A percentile compares a stretch with the other conserved stretches of the same genome.
Evolutionary conservation across 2,329 filamentous ascomycete genomes (phyloP).

Genomic region (Ceratocystiopsis brevicomis): DNA sequence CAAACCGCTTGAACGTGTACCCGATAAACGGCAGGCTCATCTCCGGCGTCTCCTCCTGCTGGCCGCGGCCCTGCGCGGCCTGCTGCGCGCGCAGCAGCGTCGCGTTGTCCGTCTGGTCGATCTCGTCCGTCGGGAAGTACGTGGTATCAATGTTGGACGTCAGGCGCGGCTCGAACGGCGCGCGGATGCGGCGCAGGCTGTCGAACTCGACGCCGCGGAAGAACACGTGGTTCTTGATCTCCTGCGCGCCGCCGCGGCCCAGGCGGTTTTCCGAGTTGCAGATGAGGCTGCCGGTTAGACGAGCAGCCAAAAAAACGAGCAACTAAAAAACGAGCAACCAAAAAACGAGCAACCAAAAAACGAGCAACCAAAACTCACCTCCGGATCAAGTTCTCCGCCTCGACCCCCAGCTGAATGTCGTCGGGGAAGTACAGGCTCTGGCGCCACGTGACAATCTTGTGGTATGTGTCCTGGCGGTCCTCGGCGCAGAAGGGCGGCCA

Average conservation of each 20-base stretch:
- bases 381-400: slow-evolving; percentile 83
- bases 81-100: slow-evolving; percentile 73
- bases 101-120: slow-evolving; percentile 87
- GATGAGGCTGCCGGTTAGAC: slow-evolving; percentile 45
- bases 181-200: slow-evolving; percentile 74
- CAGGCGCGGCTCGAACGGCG: slow-evolving; percentile 87
- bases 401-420: slow-evolving; percentile 70
- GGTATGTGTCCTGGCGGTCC: slow-evolving; percentile 91
- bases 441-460: slow-evolving; percentile 98
- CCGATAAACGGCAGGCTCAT: slow-evolving; percentile 93
- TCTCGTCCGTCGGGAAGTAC: slow-evolving; percentile 97
- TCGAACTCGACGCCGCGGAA: slow-evolving; percentile 96
- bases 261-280: slow-evolving; percentile 88
- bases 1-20: slow-evolving; percentile 95
- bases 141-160: slow-evolving; percentile 89
- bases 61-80: slow-evolving; percentile 37
- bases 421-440: slow-evolving; percentile 92
- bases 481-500: slow-evolving; percentile 99
- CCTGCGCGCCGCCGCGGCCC: slow-evolving; percentile 66
- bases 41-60: slow-evolving; percentile 64
- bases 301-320: too few relatives aligned
- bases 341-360: slow-evolving; percentile 4
- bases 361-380: slow-evolving; percentile 36
- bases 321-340: background rate
- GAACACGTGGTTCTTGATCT: slow-evolving; percentile 88